Conservation (phyloP, 2,329 filamentous ascomycete genomes). For the Aureobasidium vineae region DNA sequence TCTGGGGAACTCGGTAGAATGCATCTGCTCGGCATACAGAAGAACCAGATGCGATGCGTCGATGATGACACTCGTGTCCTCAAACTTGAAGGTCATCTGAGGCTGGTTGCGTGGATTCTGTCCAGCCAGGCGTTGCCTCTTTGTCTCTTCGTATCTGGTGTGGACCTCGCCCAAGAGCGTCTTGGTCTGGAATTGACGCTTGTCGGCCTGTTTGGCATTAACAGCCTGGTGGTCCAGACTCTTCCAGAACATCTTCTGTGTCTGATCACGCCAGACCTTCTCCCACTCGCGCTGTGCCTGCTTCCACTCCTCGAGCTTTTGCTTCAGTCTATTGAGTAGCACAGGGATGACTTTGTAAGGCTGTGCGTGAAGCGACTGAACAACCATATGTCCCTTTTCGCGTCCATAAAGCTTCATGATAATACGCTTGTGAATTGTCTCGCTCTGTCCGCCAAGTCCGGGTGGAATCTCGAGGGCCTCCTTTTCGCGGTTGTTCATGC, state of each 20-base stretch:
- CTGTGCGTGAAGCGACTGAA: constrained; percentile 78
- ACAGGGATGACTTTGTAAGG: constrained; percentile 88
- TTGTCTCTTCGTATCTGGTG: constrained; percentile 87
- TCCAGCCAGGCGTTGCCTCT: constrained; percentile 59
- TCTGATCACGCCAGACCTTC: constrained; percentile 97
- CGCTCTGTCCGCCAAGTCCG: constrained; percentile 86
- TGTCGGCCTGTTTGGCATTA: constrained; percentile 82
- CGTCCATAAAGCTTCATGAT: constrained; percentile 95
- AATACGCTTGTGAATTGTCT: constrained; percentile 94
- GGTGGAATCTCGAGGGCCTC: constrained; percentile 74
- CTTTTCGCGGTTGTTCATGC: constrained; percentile 69
- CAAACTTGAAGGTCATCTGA: constrained; percentile 74
- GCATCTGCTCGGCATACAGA: constrained; percentile 45
- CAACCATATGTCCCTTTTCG: constrained; percentile 79
- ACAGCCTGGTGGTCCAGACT: constrained; percentile 97
- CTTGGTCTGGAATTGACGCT: constrained; percentile 86
- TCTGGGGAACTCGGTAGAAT: constrained; percentile 45
- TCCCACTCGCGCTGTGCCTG: constrained; percentile 97
- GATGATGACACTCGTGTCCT: constrained; percentile 54
- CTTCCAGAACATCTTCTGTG: constrained; percentile 90
- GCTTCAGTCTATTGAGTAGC: constrained; percentile 83
- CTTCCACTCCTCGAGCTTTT: constrained; percentile 97
- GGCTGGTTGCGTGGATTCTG: constrained; percentile 34
- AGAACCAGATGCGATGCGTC: constrained; percentile 50
- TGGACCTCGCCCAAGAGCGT: constrained; percentile 87